phyloP scores from a whole-genome alignment of 2,329 filamentous ascomycete genomes.

The Alternaria sp. region DNA sequence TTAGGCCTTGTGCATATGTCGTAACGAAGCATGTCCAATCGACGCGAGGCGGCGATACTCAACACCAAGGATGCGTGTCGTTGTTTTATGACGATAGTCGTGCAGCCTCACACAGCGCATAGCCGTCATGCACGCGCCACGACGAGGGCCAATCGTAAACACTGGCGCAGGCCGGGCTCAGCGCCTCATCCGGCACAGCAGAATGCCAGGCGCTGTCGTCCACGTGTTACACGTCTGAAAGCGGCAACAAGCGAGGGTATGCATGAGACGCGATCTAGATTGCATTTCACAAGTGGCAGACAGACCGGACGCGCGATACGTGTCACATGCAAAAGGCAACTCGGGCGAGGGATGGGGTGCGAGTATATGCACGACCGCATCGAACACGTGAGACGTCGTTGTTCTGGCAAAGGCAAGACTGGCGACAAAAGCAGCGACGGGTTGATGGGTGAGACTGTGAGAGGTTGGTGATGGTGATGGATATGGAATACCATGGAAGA shows the following conservation, averaged over 20 bases:
- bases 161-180: constrained; percentile 1
- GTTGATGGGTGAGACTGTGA: not conserved
- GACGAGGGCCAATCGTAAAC: constrained; percentile 6
- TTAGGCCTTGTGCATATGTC: constrained; percentile 9
- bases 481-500: constrained; percentile 16
- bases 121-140: constrained; percentile 1
- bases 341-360: constrained; percentile 21
- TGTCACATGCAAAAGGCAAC: constrained; percentile 32
- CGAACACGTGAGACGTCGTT: not conserved
- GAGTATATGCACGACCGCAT: not conserved
- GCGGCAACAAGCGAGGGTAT: constrained; percentile 16
- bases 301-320: constrained; percentile 18
- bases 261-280: constrained; percentile 20
- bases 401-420: not conserved
- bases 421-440: not conserved
- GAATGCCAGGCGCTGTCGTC: constrained; percentile 16
- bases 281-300: constrained; percentile 19
- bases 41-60: not conserved
- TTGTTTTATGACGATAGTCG: constrained; percentile 5
- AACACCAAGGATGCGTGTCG: constrained; percentile 1
- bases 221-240: constrained; percentile 27
- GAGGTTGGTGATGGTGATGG: not conserved
- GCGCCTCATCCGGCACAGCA: constrained; percentile 13
- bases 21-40: not conserved
- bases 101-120: constrained; percentile 2